Evolutionary conservation across 768 basidiomycete species (phyloP).

Genomic region (Phanerodontia chrysosporium): DNA sequence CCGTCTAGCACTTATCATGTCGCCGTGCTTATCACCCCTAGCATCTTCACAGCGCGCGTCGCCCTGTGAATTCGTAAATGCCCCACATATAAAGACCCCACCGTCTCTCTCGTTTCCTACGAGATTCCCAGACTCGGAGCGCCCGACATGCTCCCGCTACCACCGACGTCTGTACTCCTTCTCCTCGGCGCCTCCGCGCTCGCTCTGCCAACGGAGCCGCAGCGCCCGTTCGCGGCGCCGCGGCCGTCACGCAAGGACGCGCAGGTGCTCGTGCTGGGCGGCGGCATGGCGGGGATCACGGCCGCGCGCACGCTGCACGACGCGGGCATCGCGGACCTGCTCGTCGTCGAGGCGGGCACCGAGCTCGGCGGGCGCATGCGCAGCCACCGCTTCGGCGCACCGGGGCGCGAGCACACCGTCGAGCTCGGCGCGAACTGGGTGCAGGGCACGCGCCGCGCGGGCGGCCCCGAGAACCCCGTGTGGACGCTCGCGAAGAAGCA

Average conservation of each 20-base stretch:
- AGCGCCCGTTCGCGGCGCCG: neutral
- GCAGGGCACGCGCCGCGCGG: conserved; percentile 42
- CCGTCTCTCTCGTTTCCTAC: neutral
- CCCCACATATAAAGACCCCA: neutral
- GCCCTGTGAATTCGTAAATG: neutral
- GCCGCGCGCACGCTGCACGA: conserved; percentile 58
- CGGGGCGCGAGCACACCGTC: conserved; percentile 36
- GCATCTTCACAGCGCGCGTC: neutral
- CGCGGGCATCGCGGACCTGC: conserved; percentile 51
- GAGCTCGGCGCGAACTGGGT: conserved; percentile 64
- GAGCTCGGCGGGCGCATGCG: conserved; percentile 62
- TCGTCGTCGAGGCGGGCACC: conserved; percentile 55
- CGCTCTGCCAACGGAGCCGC: neutral
- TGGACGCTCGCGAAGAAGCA: conserved; percentile 54
- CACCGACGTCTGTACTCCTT: neutral
- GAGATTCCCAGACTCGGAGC: neutral
- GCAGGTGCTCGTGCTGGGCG: conserved; percentile 58
- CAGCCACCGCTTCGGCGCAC: conserved; percentile 38
- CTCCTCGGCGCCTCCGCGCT: neutral
- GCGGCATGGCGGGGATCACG: conserved; percentile 61
- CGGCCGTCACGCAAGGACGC: conserved; percentile 16
- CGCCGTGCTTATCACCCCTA: neutral
- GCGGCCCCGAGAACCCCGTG: conserved; percentile 57
- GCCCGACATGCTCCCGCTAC: neutral
- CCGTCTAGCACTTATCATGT: neutral